These are phyloP conservation scores for Byssothecium circinans DNA, from an alignment of 2,329 filamentous ascomycete species.

Conservation along the genomic window DNA sequence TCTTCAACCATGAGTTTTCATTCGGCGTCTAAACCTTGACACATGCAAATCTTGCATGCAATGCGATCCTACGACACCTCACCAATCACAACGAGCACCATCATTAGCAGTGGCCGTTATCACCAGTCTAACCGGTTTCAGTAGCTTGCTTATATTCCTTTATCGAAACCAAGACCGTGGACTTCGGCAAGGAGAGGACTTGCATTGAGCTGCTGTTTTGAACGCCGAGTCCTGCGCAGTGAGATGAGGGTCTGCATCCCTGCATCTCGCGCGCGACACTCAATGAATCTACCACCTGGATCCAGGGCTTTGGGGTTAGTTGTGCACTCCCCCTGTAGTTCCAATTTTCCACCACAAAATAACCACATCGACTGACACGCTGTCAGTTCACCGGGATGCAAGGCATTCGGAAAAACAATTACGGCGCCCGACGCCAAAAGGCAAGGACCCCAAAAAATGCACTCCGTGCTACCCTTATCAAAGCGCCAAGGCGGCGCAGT, in stretches of 20 bases:
- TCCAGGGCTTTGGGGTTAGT: too few relatives aligned
- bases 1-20: conserved; percentile 10
- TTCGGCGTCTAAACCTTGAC: conserved; percentile 12
- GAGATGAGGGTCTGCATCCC: too few relatives aligned
- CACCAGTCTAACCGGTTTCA: conserved; percentile 4
- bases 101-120: neutral
- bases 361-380: too few relatives aligned
- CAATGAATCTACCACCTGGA: too few relatives aligned
- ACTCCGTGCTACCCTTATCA: conserved; percentile 1
- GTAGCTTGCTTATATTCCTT: conserved; percentile 6
- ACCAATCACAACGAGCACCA: conserved; percentile 15
- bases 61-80: conserved; percentile 12
- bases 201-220: neutral
- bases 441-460: neutral
- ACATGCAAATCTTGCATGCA: conserved; percentile 27
- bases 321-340: too few relatives aligned
- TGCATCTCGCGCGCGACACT: too few relatives aligned
- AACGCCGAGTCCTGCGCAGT: neutral
- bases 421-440: neutral
- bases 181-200: too few relatives aligned
- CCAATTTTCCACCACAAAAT: too few relatives aligned
- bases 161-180: conserved; percentile 20
- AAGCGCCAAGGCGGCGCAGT: neutral
- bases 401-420: neutral
- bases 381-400: too few relatives aligned